Evolutionary conservation across 495 filamentous ascomycete genomes (phyloP).

Genomic region (Filosporella fistucella): DNA sequence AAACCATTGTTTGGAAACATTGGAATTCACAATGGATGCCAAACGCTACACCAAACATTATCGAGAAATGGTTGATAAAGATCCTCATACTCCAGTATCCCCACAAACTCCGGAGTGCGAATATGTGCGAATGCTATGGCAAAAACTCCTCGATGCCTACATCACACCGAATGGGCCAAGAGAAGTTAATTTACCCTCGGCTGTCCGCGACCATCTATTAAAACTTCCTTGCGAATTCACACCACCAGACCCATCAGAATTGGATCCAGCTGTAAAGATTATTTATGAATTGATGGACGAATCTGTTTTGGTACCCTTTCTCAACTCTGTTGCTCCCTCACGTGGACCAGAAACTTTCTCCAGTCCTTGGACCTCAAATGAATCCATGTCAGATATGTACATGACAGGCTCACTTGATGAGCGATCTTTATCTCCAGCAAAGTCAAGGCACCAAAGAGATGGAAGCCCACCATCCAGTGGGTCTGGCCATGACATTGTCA

Average conservation of each 20-base stretch:
- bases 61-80: constrained; percentile 39
- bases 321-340: constrained; percentile 52
- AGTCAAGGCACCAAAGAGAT: constrained; percentile 11
- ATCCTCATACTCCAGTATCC: constrained; percentile 30
- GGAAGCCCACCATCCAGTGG: constrained; percentile 26
- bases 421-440: constrained; percentile 21
- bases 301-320: constrained; percentile 79
- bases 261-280: constrained; percentile 87
- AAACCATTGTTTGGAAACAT: constrained; percentile 93
- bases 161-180: constrained; percentile 74
- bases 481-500: constrained; percentile 24
- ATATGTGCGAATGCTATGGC: constrained; percentile 71
- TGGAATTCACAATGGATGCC: constrained; percentile 97
- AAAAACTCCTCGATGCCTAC: constrained; percentile 65
- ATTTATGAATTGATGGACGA: constrained; percentile 97
- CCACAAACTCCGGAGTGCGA: constrained; percentile 54
- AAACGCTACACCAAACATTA: constrained; percentile 83
- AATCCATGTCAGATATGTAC: constrained; percentile 24
- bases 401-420: constrained; percentile 34
- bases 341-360: constrained; percentile 24
- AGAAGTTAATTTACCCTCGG: constrained; percentile 88
- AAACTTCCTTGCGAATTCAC: constrained; percentile 51
- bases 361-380: constrained; percentile 32
- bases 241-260: constrained; percentile 70
- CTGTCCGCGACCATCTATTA: constrained; percentile 78